Evolutionary conservation across 2,329 filamentous ascomycete genomes (phyloP).

Genomic region (Tolypocladium paradoxum): DNA sequence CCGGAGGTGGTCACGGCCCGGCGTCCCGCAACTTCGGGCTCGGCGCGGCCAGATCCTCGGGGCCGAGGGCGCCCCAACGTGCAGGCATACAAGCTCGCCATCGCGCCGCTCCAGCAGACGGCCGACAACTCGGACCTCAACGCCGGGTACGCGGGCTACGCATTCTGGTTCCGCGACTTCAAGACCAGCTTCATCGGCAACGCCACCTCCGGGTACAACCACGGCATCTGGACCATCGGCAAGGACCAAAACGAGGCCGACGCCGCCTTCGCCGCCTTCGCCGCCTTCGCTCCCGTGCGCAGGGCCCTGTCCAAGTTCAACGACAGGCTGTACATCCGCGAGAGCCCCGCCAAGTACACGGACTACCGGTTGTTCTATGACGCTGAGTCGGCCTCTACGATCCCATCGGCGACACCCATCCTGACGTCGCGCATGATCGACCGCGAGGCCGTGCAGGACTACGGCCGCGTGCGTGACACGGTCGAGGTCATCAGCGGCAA

Average conservation of each 20-base stretch:
- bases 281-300: too few species aligned
- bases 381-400: constrained; percentile 13
- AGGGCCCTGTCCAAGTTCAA: constrained; percentile 7
- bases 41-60: constrained; percentile 32
- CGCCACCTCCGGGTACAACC: constrained; percentile 15
- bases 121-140: constrained; percentile 18
- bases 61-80: constrained; percentile 21
- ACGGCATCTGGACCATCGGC: constrained; percentile 16
- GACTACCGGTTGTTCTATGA: constrained; percentile 21
- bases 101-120: constrained; percentile 10
- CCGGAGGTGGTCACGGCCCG: constrained; percentile 30
- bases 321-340: constrained; percentile 11
- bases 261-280: constrained; percentile 6
- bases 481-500: constrained; percentile 15
- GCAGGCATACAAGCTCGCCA: constrained; percentile 5
- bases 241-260: constrained; percentile 13
- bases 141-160: constrained; percentile 18
- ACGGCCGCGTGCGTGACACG: constrained; percentile 9
- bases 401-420: constrained; percentile 10
- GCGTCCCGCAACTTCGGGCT: constrained; percentile 28
- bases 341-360: constrained; percentile 11
- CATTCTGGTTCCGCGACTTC: constrained; percentile 16
- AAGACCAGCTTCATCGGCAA: constrained; percentile 12
- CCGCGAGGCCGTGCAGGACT: constrained; percentile 9
- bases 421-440: constrained; percentile 18